Conservation (phyloP, 257 asterid genomes). For the Marsdenia floribunda region DNA sequence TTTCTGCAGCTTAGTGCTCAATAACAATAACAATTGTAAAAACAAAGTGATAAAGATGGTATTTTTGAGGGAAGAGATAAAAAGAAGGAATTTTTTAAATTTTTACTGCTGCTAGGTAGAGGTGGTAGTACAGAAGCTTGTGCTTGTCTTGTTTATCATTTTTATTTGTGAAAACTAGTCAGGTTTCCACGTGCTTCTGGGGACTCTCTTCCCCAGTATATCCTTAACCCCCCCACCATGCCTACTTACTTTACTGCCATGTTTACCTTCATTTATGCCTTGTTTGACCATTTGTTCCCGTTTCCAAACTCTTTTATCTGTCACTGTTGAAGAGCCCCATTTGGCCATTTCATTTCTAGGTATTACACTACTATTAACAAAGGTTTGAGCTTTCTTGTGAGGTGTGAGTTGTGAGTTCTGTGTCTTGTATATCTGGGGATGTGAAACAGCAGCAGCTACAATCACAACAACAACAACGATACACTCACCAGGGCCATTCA, state of each 20-base stretch:
- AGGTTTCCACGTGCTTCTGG: conserved; percentile 64
- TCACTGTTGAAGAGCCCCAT: conserved; percentile 19
- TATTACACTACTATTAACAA: background rate
- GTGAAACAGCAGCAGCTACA: background rate
- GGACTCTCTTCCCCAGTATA: conserved; percentile 31
- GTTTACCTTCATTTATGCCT: conserved; percentile 22
- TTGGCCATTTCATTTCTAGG: conserved; percentile 12
- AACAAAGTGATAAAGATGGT: conserved; percentile 9
- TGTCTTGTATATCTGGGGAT: background rate
- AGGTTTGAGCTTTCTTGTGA: conserved; percentile 10
- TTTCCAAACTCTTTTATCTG: background rate
- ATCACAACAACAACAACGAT: background rate
- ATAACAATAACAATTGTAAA: background rate
- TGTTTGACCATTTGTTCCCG: conserved; percentile 32
- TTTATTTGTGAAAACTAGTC: conserved; percentile 30
- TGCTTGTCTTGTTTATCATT: conserved; percentile 41
- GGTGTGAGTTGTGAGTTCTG: no score
- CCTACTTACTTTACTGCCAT: conserved; percentile 56
- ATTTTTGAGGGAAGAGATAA: background rate
- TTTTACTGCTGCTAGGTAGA: background rate
- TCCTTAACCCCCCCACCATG: conserved; percentile 14
- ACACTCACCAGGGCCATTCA: background rate
- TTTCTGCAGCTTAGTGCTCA: no score
- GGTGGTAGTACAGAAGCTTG: background rate
- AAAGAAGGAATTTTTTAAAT: no score